Evolutionary conservation across 2,329 filamentous ascomycete species (phyloP), one percentile per base, ranked within the genome.

Genomic region (Alternaria consortialis): DNA sequence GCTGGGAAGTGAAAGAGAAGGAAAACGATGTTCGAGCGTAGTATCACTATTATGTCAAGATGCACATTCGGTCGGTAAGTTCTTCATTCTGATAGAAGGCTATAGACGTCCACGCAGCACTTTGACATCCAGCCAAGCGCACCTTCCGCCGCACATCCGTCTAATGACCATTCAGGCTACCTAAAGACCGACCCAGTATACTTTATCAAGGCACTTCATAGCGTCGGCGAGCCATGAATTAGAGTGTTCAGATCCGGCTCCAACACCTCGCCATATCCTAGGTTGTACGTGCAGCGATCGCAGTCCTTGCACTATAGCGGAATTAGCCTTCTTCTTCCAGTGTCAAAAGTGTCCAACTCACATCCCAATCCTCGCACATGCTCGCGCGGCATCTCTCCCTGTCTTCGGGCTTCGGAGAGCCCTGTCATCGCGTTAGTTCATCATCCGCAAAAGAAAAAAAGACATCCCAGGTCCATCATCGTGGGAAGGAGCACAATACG

Each of bases 251-350:
- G 5, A 37, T 58, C 54, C 6, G 55, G 54, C 50, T 42, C 9
- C 23, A 58, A 8, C 32, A 43, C 42, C 8, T 20, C 54, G 9
- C 53, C 58, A 13, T 43, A 42, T n/a, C 42, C 47, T 7, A 42
- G 17, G 12, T 17, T 53, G 29, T 40, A 62, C 15, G 53, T 44
- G 34, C 60, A 62, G 9, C 60, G 60, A 43, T 62, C 60, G 17
- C 60, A 62, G n/a, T 37, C 56, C 23, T 34, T 34, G 52, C 60
- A 62, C 60, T 62, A 27, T 17, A 20, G 7, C 20, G 17, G 25
- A 31, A 29, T 46, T 17, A 53, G 44, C 17, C 34, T 7, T 36
- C 25, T 27, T 32, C 43, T 9, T 3, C 34, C 20, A 6, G 8
- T 11, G 5, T 27, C 20, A 25, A 50, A 3, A 27, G 29, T 15